Conservation (phyloP, 1,284 basidiomycete species). For the Mixia osmundae region DNA sequence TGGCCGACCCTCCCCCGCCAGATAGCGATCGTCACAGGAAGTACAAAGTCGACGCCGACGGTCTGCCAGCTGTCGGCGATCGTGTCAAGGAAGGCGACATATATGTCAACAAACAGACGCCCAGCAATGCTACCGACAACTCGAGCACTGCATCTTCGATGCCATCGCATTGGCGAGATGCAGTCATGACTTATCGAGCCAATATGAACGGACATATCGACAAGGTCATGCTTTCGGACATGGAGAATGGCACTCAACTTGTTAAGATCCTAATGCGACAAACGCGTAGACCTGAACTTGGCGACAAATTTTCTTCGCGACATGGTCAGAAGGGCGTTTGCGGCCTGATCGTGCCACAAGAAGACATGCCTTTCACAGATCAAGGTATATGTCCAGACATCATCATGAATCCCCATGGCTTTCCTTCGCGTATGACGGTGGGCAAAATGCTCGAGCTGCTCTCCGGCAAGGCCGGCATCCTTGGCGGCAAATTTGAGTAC, state of each 20-base stretch:
- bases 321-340: conserved; percentile 99
- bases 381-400: conserved; percentile 81
- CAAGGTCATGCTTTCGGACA: conserved; percentile 93
- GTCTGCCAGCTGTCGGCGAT: conserved; percentile 83
- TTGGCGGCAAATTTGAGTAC: conserved; percentile 67
- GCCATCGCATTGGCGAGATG: conserved; percentile 46
- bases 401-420: conserved; percentile 99
- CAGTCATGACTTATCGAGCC: conserved; percentile 74
- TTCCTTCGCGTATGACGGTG: conserved; percentile 98
- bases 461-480: conserved; percentile 80
- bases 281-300: conserved; percentile 83
- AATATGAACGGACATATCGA: conserved; percentile 72
- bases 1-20: conserved; percentile 76
- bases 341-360: conserved; percentile 92
- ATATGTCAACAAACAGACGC: conserved; percentile 91
- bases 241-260: conserved; percentile 66
- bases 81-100: conserved; percentile 80
- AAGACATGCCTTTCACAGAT: conserved; percentile 99
- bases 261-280: conserved; percentile 98
- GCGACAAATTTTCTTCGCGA: conserved; percentile 94
- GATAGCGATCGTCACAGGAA: too few species aligned
- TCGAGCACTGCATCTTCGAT: conserved; percentile 24
- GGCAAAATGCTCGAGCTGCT: conserved; percentile 99
- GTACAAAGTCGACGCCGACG: conserved; percentile 74
- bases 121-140: conserved; percentile 54